Conservation (phyloP, 306 rosid genomes). For the Crotalaria pallida region DNA sequence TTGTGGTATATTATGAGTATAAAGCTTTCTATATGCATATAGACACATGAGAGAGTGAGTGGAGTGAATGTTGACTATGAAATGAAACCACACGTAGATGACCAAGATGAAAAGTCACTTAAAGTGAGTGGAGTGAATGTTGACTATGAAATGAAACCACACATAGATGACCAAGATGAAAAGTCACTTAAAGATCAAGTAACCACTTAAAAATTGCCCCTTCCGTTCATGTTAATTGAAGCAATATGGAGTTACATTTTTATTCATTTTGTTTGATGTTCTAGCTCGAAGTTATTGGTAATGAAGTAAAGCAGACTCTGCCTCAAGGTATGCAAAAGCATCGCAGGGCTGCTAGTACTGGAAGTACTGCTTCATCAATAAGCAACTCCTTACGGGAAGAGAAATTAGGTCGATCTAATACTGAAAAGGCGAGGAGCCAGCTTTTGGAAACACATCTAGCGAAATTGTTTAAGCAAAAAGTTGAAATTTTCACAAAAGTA, state of each 20-base stretch:
- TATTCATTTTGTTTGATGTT: constrained; percentile 19
- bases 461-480: constrained; percentile 85
- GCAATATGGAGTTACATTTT: background rate
- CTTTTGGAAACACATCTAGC: constrained; percentile 91
- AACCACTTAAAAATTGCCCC: too few relatives aligned
- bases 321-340: constrained; percentile 66
- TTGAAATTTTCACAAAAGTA: constrained; percentile 90
- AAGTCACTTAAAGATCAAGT: too few relatives aligned
- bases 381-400: constrained; percentile 81
- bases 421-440: constrained; percentile 81
- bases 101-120: too few relatives aligned
- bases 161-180: too few relatives aligned
- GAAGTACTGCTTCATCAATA: constrained; percentile 75
- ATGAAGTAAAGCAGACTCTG: constrained; percentile 76
- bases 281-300: constrained; percentile 60
- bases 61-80: too few relatives aligned
- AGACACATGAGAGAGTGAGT: too few relatives aligned
- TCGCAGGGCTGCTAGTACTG: constrained; percentile 70
- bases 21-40: too few relatives aligned
- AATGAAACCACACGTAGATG: too few relatives aligned
- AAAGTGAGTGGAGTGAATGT: too few relatives aligned
- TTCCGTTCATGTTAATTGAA: background rate
- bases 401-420: constrained; percentile 51
- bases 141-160: too few relatives aligned
- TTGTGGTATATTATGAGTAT: background rate